Conservation (phyloP, 1,284 basidiomycete genomes). For the Earliella scabrosa region DNA sequence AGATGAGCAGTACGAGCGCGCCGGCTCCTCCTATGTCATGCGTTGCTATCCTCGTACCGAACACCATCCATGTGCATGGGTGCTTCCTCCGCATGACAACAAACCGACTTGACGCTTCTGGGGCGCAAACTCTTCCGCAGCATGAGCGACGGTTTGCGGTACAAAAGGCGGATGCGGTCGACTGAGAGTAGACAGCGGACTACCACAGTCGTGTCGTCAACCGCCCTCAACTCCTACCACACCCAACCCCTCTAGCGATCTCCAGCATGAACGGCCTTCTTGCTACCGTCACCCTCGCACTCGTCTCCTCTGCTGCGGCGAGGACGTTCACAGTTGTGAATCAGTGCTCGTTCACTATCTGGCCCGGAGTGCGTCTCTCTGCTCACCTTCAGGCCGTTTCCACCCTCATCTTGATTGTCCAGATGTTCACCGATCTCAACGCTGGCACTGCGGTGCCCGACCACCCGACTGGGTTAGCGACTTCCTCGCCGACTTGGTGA, state of each 20-base stretch:
- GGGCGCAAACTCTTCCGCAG: too few species aligned
- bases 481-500: slow-evolving; percentile 13
- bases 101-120: too few species aligned
- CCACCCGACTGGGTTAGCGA: slow-evolving; percentile 36
- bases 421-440: slow-evolving; percentile 39
- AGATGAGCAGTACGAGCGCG: too few species aligned
- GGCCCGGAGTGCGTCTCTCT: not conserved
- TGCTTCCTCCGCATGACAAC: too few species aligned
- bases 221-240: not conserved
- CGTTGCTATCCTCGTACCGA: slow-evolving; percentile 13
- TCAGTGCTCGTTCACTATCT: slow-evolving; percentile 14
- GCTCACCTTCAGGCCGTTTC: not conserved
- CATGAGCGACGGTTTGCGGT: not conserved
- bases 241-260: not conserved
- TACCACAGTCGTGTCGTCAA: not conserved
- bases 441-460: slow-evolving; percentile 31
- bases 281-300: slow-evolving; percentile 13
- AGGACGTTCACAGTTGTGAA: slow-evolving; percentile 15
- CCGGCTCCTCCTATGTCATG: too few species aligned
- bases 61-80: not conserved
- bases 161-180: too few species aligned
- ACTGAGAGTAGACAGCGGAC: not conserved
- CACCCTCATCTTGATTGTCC: not conserved
- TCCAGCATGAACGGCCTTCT: slow-evolving; percentile 18
- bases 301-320: slow-evolving; percentile 10